phyloP scores from a whole-genome alignment of 129 eudicot species.

The Apium graveolens region DNA sequence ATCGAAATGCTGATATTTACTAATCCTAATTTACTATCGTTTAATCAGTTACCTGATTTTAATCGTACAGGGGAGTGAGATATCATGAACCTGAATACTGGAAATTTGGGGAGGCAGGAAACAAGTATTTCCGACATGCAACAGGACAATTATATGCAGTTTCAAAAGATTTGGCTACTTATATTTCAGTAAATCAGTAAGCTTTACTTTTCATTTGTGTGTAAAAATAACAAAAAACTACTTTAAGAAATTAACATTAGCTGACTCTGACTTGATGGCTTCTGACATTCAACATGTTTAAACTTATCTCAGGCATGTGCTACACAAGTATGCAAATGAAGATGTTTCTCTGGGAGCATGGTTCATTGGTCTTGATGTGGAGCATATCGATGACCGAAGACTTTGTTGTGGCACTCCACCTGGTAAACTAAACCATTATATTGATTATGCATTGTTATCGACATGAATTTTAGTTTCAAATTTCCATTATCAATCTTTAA shows the following conservation, averaged over 20 bases:
- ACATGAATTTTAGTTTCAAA: neutral
- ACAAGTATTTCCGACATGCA: conserved; percentile 93
- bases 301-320: conserved; percentile 47
- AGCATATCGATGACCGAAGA: conserved; percentile 82
- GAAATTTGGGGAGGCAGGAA: conserved; percentile 92
- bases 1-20: neutral
- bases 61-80: conserved; percentile 69
- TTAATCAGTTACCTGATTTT: conserved; percentile 1
- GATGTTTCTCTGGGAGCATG: conserved; percentile 90
- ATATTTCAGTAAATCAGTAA: conserved; percentile 76
- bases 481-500: neutral
- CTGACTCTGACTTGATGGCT: neutral
- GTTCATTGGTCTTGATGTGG: conserved; percentile 84
- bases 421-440: conserved; percentile 30
- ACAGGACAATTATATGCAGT: conserved; percentile 86
- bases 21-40: neutral
- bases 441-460: neutral
- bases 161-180: conserved; percentile 85
- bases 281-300: conserved; percentile 2
- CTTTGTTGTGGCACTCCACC: conserved; percentile 89
- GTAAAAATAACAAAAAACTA: neutral
- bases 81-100: conserved; percentile 92
- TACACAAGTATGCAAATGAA: conserved; percentile 84
- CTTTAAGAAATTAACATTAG: neutral
- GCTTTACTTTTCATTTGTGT: conserved; percentile 16